A percentile compares a stretch with the other conserved stretches of the same genome.
These are phyloP conservation scores for Ustulina deusta DNA, from an alignment of 2,329 filamentous ascomycete species.

Conservation along the genomic window DNA sequence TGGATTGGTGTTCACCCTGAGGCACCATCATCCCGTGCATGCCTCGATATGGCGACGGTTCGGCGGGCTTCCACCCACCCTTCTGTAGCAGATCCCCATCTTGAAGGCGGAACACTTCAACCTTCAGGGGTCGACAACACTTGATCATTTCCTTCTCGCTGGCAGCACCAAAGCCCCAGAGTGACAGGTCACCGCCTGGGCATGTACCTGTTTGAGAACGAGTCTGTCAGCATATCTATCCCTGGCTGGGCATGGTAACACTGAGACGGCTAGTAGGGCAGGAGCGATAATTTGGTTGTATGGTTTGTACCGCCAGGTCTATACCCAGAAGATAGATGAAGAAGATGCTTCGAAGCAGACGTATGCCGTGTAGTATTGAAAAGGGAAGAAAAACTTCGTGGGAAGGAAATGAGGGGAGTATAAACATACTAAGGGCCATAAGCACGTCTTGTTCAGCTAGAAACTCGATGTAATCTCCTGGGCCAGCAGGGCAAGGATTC, in stretches of 20 bases:
- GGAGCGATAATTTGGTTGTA: not conserved
- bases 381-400: slow-evolving; percentile 2
- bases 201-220: slow-evolving; percentile 66
- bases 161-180: slow-evolving; percentile 81
- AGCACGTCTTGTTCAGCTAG: slow-evolving; percentile 83
- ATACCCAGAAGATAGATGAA: not conserved
- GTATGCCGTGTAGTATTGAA: not conserved
- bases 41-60: slow-evolving; percentile 71
- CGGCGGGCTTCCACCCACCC: slow-evolving; percentile 72
- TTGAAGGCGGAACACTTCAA: slow-evolving; percentile 76
- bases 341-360: not conserved
- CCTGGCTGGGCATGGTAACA: not conserved
- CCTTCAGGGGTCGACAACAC: slow-evolving; percentile 78
- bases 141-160: slow-evolving; percentile 76
- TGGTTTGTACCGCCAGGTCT: not conserved
- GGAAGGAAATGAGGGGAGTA: not conserved
- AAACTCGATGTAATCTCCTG: slow-evolving; percentile 76
- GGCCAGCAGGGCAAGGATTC: slow-evolving; percentile 68
- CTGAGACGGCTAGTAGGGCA: not conserved
- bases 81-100: slow-evolving; percentile 63
- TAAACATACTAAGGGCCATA: slow-evolving; percentile 63
- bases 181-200: slow-evolving; percentile 82
- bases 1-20: slow-evolving; percentile 44
- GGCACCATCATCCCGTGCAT: slow-evolving; percentile 70
- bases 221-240: slow-evolving; percentile 59